These are phyloP conservation scores for Lomentospora prolificans DNA, from an alignment of 2,329 filamentous ascomycete species.

Conservation along the genomic window DNA sequence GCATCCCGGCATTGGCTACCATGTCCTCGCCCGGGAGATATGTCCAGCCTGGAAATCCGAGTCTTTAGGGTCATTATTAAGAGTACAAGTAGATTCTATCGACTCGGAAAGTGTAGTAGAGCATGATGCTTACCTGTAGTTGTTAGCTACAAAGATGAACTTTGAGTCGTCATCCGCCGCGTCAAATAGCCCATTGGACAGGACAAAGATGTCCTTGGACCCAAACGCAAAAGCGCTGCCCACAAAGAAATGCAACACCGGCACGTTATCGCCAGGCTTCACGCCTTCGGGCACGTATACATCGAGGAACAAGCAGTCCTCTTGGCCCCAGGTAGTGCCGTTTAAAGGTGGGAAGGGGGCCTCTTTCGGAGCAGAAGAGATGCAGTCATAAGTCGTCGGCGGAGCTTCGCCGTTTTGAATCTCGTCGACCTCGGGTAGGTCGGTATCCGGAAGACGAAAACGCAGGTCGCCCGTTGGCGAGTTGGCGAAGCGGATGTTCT, in stretches of 20 bases:
- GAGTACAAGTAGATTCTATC: too few relatives aligned
- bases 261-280: constrained; percentile 13
- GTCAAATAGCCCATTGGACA: constrained; percentile 14
- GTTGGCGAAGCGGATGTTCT: constrained; percentile 18
- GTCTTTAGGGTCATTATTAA: constrained; percentile 6
- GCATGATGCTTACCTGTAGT: constrained; percentile 12
- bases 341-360: constrained; percentile 12
- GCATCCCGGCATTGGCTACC: constrained; percentile 13
- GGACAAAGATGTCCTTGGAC: constrained; percentile 13
- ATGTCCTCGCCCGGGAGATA: constrained; percentile 12
- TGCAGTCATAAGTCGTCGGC: constrained; percentile 9
- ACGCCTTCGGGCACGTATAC: constrained; percentile 15
- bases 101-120: too few relatives aligned
- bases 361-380: constrained; percentile 12
- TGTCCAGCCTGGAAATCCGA: constrained; percentile 13
- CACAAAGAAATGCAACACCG: constrained; percentile 14
- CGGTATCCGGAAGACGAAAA: constrained; percentile 14
- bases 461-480: constrained; percentile 15
- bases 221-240: constrained; percentile 15
- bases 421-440: constrained; percentile 7
- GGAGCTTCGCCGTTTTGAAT: constrained; percentile 13
- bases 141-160: constrained; percentile 15
- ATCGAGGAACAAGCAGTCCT: constrained; percentile 16
- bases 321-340: constrained; percentile 14
- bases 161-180: constrained; percentile 8